Evolutionary conservation across 805 yeast species (phyloP), one percentile per base, ranked within the genome.

Genomic region (Scheffersomyces spartinae): DNA sequence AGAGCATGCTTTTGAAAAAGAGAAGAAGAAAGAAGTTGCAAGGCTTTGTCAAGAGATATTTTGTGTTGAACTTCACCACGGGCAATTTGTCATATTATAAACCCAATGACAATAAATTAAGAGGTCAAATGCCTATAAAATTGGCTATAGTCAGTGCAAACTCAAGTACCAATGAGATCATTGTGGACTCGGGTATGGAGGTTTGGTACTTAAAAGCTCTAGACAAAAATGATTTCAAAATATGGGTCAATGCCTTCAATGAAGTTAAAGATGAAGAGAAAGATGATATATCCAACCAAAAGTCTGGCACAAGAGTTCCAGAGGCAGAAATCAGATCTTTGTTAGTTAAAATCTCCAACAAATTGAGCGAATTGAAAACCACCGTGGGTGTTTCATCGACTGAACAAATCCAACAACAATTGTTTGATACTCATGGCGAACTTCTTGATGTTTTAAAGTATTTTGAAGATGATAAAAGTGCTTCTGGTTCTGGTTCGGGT

Each of bases 121-220:
- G 97, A 29, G 98, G 98, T 29, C 85, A 83, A 42, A 84, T 91
- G 83, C 93, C 88, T 18, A 72, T 91, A 25, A 72, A 69, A 27
- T 66, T 79, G 24, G 74, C 94, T 3, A 80, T 80, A n/a, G 74
- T 91, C 2, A 71, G 86, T 29, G 94, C 94, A 0, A 77, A 77
- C 39, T 62, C 71, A 14, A 68, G 68, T 30, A 69, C 71, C 13
- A 55, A 70, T 27, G 77, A 81, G 40, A 74, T 91, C 21, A 74
- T 78, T 23, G 68, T 91, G 31, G 96, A 91, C 47, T 84, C 96
- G 0, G 97, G 97, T 3, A 75, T 88, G 73, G 97, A 88, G 47
- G 74, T 81, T 7, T 88, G 97, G 97, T 74, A 72, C 19, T 59
- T 88, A 32, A 82, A 80, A 40, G 81, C 96, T 0, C 54, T 62